Conservation (phyloP, 108 stramenopile species). For the Nannochloropsis oceanica region DNA sequence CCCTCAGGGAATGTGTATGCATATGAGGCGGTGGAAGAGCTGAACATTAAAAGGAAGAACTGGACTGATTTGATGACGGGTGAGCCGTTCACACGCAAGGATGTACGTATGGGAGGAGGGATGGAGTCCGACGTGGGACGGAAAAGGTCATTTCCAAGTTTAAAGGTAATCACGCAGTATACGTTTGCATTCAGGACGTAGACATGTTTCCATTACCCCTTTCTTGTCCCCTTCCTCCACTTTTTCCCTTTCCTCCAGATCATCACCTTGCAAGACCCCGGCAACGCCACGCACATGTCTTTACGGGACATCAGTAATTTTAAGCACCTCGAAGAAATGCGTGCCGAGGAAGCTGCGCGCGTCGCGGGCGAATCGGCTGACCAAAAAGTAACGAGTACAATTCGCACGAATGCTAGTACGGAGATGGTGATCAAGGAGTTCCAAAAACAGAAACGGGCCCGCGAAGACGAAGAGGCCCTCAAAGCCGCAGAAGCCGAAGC, state of each 20-base stretch:
- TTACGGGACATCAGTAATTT: constrained; percentile 37
- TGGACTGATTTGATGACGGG: constrained; percentile 37
- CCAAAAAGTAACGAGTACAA: background rate
- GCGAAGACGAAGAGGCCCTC: background rate
- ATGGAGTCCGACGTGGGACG: background rate
- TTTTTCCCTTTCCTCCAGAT: constrained; percentile 4
- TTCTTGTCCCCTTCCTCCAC: too few species aligned
- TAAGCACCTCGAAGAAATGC: constrained; percentile 29
- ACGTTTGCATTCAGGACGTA: too few species aligned
- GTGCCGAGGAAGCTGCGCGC: background rate
- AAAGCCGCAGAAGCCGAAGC: background rate
- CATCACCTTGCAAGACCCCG: constrained; percentile 39
- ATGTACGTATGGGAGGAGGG: background rate
- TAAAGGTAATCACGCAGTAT: background rate
- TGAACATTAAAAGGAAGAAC: constrained; percentile 41
- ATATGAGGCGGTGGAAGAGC: constrained; percentile 38
- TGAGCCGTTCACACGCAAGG: constrained; percentile 6
- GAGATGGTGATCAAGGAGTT: constrained; percentile 6
- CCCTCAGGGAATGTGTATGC: constrained; percentile 42
- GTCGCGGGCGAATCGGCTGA: background rate
- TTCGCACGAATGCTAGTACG: background rate
- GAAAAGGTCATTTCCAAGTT: background rate
- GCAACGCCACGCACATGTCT: constrained; percentile 20
- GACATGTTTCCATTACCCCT: too few species aligned
- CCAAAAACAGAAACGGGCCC: background rate